phyloP scores from a whole-genome alignment of 345 rosid species.

The Geranium brycei region DNA sequence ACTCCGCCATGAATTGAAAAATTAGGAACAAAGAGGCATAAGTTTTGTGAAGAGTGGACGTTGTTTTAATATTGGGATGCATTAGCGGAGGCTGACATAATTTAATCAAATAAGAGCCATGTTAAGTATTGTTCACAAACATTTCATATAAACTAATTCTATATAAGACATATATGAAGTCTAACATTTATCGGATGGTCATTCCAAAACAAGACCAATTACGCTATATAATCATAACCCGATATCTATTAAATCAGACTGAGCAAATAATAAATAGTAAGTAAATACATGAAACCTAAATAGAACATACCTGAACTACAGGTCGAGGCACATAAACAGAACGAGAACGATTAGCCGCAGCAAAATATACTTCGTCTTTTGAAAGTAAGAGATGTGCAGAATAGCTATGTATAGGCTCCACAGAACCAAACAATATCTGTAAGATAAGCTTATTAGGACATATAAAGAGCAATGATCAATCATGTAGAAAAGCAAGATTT shows the following conservation, averaged over 20 bases:
- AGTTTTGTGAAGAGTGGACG: no score
- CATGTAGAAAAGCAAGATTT: constrained; percentile 4
- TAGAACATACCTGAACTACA: constrained; percentile 42
- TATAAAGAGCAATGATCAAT: constrained; percentile 13
- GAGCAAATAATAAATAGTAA: neutral
- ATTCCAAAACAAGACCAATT: neutral
- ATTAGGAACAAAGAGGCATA: no score
- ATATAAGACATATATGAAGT: neutral
- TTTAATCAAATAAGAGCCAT: neutral
- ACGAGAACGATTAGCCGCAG: constrained; percentile 53
- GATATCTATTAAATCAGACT: neutral
- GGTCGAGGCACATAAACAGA: constrained; percentile 67
- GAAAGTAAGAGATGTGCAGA: constrained; percentile 88
- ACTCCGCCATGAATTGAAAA: no score
- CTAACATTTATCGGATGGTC: neutral
- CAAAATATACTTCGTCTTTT: constrained; percentile 70
- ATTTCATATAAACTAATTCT: neutral
- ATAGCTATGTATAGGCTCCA: constrained; percentile 77
- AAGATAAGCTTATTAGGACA: constrained; percentile 16
- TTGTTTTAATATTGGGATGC: no score
- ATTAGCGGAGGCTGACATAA: neutral
- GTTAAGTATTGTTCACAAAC: no score
- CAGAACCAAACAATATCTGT: constrained; percentile 79
- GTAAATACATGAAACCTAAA: constrained; percentile 1
- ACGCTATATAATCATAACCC: neutral